Evolutionary conservation across 257 asterid genomes (phyloP), one percentile per base, ranked within the genome.

Genomic region (Solanum clarkiae): DNA sequence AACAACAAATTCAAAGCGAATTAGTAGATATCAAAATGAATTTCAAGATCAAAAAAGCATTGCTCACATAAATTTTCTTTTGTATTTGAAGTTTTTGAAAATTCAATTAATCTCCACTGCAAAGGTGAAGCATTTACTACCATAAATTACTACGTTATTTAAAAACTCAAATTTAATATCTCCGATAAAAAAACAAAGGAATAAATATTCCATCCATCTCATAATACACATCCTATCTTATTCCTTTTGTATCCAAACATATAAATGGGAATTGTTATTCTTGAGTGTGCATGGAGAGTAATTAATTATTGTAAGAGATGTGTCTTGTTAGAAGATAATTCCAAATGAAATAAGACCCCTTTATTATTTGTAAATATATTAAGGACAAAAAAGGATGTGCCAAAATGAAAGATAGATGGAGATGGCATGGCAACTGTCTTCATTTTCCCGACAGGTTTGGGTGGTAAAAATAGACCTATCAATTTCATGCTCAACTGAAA

Each of bases 391-490:
- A 42, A 20, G 80, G 15, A 20, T 77, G 16, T 51, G 47, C 82
- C 22, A 77, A 51, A 24, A 26, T 77, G 82, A 51, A 51, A 77
- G 47, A 51, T 24, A 5, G 82, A 77, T 77, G 56, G 59, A 6
- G 60, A 75, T 15, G 8, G 81, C 22, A 47, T 75, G 22, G 82
- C 26, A 77, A 77, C 26, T 75, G 82, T 51, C 82, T 77, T 77
- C 59, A 77, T 77, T 53, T 36, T 45, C 81, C 60, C 85, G 47
- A 65, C 82, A 84, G 44, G 40, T 57, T 57, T 32, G 82, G 63
- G 85, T 84, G 84, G 85, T 24, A 81, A 63, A 84, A 87, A 84
- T 84, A 69, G 89, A 87, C 89, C 89, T 84, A 56, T 84, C 87
- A 71, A 70, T 57, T 66, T 57, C 72, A 40, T 47, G 87, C 87